phyloP scores from a whole-genome alignment of 768 basidiomycete genomes.

The Termitomyces eurrhizus region DNA sequence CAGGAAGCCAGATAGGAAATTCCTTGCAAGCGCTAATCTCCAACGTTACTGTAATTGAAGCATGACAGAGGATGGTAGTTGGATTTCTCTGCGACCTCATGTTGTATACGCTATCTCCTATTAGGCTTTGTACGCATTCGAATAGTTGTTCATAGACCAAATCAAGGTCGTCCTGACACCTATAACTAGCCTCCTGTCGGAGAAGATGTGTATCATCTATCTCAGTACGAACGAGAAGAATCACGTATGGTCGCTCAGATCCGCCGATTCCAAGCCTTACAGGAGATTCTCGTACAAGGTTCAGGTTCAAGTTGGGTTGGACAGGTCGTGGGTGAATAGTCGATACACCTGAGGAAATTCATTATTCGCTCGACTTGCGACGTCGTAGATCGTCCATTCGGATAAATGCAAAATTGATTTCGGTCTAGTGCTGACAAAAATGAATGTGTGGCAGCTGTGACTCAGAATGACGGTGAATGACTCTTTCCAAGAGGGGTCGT shows the following conservation, averaged over 20 bases:
- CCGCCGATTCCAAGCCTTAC: background rate
- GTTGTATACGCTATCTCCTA: background rate
- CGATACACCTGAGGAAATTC: background rate
- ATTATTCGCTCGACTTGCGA: background rate
- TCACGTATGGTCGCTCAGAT: background rate
- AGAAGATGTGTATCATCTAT: background rate
- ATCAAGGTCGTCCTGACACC: background rate
- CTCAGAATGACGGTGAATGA: slow-evolving; percentile 3
- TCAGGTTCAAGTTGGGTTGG: background rate
- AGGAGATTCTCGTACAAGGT: background rate
- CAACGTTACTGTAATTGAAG: background rate
- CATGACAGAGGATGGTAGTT: background rate
- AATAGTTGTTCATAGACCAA: background rate
- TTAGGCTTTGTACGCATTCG: background rate
- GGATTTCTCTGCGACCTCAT: background rate
- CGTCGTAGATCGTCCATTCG: background rate
- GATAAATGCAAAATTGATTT: slow-evolving; percentile 1
- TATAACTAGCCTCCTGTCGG: background rate
- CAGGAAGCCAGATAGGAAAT: background rate
- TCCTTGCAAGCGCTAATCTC: background rate
- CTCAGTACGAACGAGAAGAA: background rate
- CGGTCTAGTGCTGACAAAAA: background rate
- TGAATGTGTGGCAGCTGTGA: slow-evolving; percentile 3
- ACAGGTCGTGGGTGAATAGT: background rate
- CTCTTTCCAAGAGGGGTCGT: background rate